phyloP scores from a whole-genome alignment of 306 rosid genomes.

The Begonia fuchsioides region DNA sequence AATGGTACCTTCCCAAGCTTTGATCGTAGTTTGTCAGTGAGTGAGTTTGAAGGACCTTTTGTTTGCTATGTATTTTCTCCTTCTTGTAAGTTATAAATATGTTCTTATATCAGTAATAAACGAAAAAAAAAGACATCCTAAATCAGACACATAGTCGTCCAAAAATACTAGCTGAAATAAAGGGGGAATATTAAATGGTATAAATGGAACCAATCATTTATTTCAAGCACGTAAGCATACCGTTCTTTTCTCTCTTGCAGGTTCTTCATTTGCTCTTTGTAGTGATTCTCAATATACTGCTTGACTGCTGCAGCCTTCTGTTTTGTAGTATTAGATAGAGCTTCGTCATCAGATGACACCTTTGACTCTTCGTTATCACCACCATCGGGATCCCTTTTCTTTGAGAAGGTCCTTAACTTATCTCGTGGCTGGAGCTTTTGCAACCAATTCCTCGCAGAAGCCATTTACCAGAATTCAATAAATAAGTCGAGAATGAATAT shows the following conservation, averaged over 20 bases:
- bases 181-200: too few species aligned
- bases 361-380: slow-evolving; percentile 26
- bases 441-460: slow-evolving; percentile 79
- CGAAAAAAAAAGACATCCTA: too few species aligned
- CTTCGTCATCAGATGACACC: slow-evolving; percentile 30
- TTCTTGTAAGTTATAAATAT: too few species aligned
- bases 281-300: slow-evolving; percentile 92
- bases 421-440: slow-evolving; percentile 83
- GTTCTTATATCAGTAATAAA: too few species aligned
- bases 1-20: too few species aligned
- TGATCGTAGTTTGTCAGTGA: too few species aligned
- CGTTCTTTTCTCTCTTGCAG: slow-evolving; percentile 92
- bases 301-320: slow-evolving; percentile 92
- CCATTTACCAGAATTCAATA: slow-evolving; percentile 32
- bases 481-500: slow-evolving; percentile 9
- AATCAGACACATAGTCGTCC: too few species aligned
- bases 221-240: slow-evolving; percentile 17
- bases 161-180: too few species aligned
- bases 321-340: slow-evolving; percentile 60
- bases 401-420: slow-evolving; percentile 27
- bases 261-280: slow-evolving; percentile 94
- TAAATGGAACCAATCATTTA: too few species aligned
- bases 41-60: too few species aligned
- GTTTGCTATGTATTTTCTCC: too few species aligned
- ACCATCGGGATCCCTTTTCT: slow-evolving; percentile 40